Base-by-base conservation (phyloP, 148 eudicot species). In the Oxyria digyna region DNA sequence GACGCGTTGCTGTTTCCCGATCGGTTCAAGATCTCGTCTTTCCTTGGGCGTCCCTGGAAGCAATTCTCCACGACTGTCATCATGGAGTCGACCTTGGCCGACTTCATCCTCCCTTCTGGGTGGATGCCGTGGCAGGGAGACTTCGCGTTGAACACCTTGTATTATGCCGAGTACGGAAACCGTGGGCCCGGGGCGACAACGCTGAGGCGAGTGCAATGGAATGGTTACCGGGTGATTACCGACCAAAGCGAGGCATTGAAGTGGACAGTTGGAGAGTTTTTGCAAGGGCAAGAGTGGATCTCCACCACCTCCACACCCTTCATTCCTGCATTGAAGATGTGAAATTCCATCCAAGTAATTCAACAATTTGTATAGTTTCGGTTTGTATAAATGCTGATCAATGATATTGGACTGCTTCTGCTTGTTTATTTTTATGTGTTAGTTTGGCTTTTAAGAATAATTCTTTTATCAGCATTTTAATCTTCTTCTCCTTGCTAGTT, bases 11-110 rank as follows among this genome's bases (percentile, higher is more conserved):
- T 89, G 0, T 76, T 42, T 26, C 81, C 85, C 0, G n/a, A 32
- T 0, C 72, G 89, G 23, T 78, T 84, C 71, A 7, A 78, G 29
- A 71, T 80, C 11, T 81, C 69, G 0, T 79, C 88, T 0, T 88
- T 38, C 57, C 62, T 91, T 23, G 97, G 97, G 0, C 74, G 89
- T 5, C 95, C 97, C 2, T 88, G 91, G 97, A 91, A 88, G 82
- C 46, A 50, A 23, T 91, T 15, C 62, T 74, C 94, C 0, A 83
- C 81, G 26, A 77, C 97, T 0, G 55, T 91, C 0, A 76, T 91
- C 0, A 87, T 91, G 95, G 83, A 86, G 21, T 74, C 87, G 0
- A 72, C 66, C 13, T 37, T 88, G 0, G 87, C 81, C 0, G 94
- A 86, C 50, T 81, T 80, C 6, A 73, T 91, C 3, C 77, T 79